Base-by-base conservation (phyloP, 2,329 filamentous ascomycete species). In the Clonostachys solani region DNA sequence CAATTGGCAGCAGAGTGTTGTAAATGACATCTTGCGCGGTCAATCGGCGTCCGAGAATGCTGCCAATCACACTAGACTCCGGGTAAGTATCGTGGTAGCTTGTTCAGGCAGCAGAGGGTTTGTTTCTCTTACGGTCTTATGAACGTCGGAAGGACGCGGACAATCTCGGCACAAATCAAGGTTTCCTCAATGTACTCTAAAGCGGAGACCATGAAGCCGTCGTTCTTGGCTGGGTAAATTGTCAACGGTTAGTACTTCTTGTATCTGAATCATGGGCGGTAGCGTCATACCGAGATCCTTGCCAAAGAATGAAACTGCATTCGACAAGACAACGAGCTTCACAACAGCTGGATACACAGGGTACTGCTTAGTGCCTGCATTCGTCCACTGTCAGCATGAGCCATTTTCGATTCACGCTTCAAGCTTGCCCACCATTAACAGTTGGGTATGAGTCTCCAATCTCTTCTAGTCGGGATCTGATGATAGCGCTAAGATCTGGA, bases 231-330 rank as follows among this genome's bases (percentile, higher is more conserved):
- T n/a, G n/a, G n/a, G n/a, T n/a, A n/a, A n/a, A n/a, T n/a, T n/a
- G n/a, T n/a, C n/a, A n/a, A n/a, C n/a, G n/a, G n/a, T n/a, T n/a
- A n/a, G n/a, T n/a, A n/a, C n/a, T n/a, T n/a, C n/a, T n/a, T n/a
- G n/a, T n/a, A n/a, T n/a, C n/a, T n/a, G n/a, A n/a, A n/a, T n/a
- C n/a, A n/a, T n/a, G n/a, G n/a, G n/a, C n/a, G n/a, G n/a, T n/a
- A n/a, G n/a, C n/a, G n/a, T n/a, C 40, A 37, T 43, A 43, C 45
- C 29, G 9, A 47, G 35, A 8, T 36, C 40, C 5, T 43, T 13
- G 4, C 45, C 45, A 36, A 47, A 47, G 33, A 47, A 47, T 5
- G 45, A 35, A 5, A 36, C 9, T 36, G 45, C 45, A 38, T 47
- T 47, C 4, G 33, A 37, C 5, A 10, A 43, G 17, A 34, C 40